These are phyloP conservation scores for Beauveria medogensis DNA, from an alignment of 2,329 filamentous ascomycete genomes.

Conservation along the genomic window DNA sequence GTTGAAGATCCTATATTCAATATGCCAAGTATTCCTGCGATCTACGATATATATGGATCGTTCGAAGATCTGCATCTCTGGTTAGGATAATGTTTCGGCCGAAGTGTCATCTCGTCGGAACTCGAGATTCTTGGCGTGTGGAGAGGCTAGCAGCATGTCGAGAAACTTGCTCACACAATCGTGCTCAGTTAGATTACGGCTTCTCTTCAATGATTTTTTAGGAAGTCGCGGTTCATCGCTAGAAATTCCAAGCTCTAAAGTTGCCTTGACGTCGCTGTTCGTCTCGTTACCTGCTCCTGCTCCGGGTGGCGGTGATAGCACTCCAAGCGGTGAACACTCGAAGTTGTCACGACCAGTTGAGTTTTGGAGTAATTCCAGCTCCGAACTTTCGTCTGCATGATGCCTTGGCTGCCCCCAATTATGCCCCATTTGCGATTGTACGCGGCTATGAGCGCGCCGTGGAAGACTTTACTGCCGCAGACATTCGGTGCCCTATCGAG, in stretches of 20 bases:
- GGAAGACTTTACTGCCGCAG: constrained; percentile 37
- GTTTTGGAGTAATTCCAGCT: constrained; percentile 43
- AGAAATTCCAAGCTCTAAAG: constrained; percentile 52
- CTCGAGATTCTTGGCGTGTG: too few relatives aligned
- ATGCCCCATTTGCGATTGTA: constrained; percentile 55
- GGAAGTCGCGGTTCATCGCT: constrained; percentile 29
- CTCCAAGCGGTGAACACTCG: constrained; percentile 41
- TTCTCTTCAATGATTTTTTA: neutral
- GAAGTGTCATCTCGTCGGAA: too few relatives aligned
- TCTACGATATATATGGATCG: too few relatives aligned
- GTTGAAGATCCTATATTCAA: neutral
- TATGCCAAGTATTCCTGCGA: too few relatives aligned
- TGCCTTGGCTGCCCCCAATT: constrained; percentile 44
- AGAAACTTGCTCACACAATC: too few relatives aligned
- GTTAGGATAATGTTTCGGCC: too few relatives aligned
- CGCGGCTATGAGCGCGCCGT: constrained; percentile 33
- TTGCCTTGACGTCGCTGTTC: constrained; percentile 46
- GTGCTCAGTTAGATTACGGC: too few relatives aligned
- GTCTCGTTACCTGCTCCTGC: constrained; percentile 24
- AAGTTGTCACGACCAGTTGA: constrained; percentile 29
- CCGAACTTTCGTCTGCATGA: constrained; percentile 54
- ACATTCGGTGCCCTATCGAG: constrained; percentile 34
- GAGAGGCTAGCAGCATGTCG: too few relatives aligned
- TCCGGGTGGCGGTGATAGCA: constrained; percentile 39
- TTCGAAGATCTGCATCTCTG: too few relatives aligned